Evolutionary conservation across 805 yeast genomes (phyloP).

Genomic region (Schwanniomyces yamadae): DNA sequence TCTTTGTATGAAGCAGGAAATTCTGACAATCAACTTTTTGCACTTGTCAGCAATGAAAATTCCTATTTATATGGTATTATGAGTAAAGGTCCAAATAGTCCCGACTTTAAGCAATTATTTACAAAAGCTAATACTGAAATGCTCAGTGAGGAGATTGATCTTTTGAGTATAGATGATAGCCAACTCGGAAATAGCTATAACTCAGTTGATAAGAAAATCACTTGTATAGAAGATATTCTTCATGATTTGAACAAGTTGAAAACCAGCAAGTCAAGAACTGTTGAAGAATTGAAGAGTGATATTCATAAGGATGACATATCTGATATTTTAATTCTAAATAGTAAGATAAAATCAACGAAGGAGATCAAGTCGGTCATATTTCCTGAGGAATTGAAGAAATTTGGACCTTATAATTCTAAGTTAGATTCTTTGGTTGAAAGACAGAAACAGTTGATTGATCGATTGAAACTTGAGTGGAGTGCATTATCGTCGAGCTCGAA

Average conservation of each 20-base stretch:
- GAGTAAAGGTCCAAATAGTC: conserved; percentile 42
- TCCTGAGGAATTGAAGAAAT: conserved; percentile 72
- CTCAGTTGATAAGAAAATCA: conserved; percentile 35
- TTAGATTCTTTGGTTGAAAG: conserved; percentile 65
- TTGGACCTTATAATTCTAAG: conserved; percentile 63
- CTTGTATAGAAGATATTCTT: conserved; percentile 53
- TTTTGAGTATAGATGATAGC: conserved; percentile 69
- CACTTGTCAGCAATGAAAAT: conserved; percentile 40
- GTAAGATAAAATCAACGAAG: conserved; percentile 52
- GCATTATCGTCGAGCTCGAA: conserved; percentile 24
- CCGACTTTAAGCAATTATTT: conserved; percentile 37
- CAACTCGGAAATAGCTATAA: conserved; percentile 21
- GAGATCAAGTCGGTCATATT: conserved; percentile 59
- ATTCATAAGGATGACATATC: conserved; percentile 86
- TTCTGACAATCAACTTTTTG: conserved; percentile 55
- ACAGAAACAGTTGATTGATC: conserved; percentile 51
- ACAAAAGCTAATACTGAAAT: conserved; percentile 6
- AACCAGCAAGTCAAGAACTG: conserved; percentile 59
- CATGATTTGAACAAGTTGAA: conserved; percentile 62
- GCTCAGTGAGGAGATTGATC: conserved; percentile 36
- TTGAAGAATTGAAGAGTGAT: conserved; percentile 63
- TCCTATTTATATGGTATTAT: conserved; percentile 23
- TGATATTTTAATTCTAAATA: conserved; percentile 63
- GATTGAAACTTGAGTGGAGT: conserved; percentile 31
- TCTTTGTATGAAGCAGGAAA: conserved; percentile 60